phyloP scores from a whole-genome alignment of 2,329 filamentous ascomycete genomes.

The Botryosphaeria dothidea region DNA sequence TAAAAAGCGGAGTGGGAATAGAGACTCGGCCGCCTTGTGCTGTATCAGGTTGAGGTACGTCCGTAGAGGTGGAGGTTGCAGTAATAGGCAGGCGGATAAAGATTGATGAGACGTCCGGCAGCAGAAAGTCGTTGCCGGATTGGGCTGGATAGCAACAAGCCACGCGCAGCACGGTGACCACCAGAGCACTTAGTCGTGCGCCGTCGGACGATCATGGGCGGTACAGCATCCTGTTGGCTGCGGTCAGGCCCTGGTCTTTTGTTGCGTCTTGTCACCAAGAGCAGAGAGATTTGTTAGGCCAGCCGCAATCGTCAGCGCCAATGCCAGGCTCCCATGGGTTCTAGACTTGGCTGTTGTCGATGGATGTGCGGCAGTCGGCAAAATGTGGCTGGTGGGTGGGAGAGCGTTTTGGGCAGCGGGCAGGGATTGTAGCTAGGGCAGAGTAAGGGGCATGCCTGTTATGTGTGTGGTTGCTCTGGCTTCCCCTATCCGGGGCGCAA shows the following conservation, averaged over 20 bases:
- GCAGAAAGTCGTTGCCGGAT: background rate
- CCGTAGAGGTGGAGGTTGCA: background rate
- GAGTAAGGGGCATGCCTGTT: conserved; percentile 6
- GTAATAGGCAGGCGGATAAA: background rate
- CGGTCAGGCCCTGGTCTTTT: background rate
- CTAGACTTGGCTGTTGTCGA: background rate
- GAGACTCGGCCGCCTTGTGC: background rate
- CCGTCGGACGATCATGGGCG: conserved; percentile 2
- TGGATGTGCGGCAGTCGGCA: background rate
- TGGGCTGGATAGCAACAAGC: background rate
- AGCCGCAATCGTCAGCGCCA: background rate
- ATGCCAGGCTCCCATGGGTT: background rate
- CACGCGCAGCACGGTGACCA: background rate
- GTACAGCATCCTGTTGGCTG: conserved; percentile 2
- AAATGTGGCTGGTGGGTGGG: background rate
- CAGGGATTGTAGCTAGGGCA: background rate
- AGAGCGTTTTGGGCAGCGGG: background rate
- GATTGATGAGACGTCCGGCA: background rate
- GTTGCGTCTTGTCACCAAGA: background rate
- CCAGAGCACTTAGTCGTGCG: background rate
- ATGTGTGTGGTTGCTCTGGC: background rate
- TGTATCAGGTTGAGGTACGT: background rate
- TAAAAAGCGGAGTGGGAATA: background rate
- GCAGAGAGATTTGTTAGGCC: background rate
- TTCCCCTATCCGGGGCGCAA: background rate